Percentiles rank a stretch among this genome's conserved stretches.
Evolutionary conservation across 1,139 yeast genomes (phyloP).

Genomic region (Candida sanyaensis): DNA sequence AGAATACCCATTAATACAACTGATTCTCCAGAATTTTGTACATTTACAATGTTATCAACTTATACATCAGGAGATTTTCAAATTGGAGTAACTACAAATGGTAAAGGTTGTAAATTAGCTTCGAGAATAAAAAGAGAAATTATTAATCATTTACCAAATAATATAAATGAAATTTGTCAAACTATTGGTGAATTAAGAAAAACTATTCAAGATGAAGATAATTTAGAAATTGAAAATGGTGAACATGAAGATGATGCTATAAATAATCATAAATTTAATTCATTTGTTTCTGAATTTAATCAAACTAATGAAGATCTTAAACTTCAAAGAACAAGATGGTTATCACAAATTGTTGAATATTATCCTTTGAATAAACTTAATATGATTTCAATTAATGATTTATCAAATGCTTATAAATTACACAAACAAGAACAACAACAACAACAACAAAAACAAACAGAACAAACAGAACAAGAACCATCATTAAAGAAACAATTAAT

Average conservation of each 20-base stretch:
- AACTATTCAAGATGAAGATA: constrained; percentile 57
- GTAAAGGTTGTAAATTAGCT: constrained; percentile 89
- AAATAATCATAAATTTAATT: constrained; percentile 58
- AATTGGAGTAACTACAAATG: constrained; percentile 81
- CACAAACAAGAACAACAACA: constrained; percentile 6
- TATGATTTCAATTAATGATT: constrained; percentile 55
- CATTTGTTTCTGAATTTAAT: constrained; percentile 61
- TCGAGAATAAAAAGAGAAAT: constrained; percentile 77
- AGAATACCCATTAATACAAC: constrained; percentile 84
- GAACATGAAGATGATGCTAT: constrained; percentile 72
- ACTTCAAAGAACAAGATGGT: constrained; percentile 74
- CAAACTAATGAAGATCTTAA: constrained; percentile 55
- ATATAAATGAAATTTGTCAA: constrained; percentile 68
- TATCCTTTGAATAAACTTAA: constrained; percentile 74
- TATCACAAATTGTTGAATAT: constrained; percentile 88
- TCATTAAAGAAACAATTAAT: not conserved
- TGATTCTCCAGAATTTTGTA: constrained; percentile 70
- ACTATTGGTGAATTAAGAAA: constrained; percentile 69
- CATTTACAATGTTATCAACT: constrained; percentile 77
- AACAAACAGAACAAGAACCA: not conserved
- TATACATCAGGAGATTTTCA: constrained; percentile 74
- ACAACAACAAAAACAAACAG: too few relatives aligned
- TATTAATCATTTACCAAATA: constrained; percentile 62
- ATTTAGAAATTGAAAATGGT: constrained; percentile 42
- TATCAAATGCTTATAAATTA: constrained; percentile 41